Conservation (phyloP, 2,329 filamentous ascomycete species). For the Fusarium setosum region DNA sequence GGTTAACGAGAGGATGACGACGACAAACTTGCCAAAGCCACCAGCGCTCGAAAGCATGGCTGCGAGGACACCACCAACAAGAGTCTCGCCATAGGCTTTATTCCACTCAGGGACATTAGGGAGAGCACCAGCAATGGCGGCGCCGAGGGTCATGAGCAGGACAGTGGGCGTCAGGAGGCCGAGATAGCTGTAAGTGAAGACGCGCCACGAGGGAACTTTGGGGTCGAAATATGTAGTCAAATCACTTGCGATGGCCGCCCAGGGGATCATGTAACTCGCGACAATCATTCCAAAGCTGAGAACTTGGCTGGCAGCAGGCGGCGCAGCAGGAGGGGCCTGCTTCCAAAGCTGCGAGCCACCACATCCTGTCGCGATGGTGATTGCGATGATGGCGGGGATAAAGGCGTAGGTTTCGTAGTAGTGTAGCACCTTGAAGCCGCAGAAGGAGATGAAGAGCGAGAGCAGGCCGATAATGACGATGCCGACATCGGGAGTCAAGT, state of each 20-base stretch:
- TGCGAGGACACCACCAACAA: conserved; percentile 68
- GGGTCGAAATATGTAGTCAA: conserved; percentile 71
- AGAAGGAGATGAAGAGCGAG: conserved; percentile 70
- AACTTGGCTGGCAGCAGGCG: conserved; percentile 58
- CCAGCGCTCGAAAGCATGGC: conserved; percentile 69
- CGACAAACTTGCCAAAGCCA: conserved; percentile 71
- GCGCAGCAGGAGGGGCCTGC: conserved; percentile 55
- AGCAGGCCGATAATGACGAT: conserved; percentile 71
- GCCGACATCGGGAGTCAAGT: conserved; percentile 64
- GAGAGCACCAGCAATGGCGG: conserved; percentile 71
- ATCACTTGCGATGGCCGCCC: conserved; percentile 68
- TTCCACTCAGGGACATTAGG: conserved; percentile 64
- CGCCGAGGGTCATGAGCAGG: conserved; percentile 71
- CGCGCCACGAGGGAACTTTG: conserved; percentile 60
- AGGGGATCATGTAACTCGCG: conserved; percentile 73
- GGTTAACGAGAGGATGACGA: conserved; percentile 67
- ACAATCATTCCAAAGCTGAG: conserved; percentile 70
- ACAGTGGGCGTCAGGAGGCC: conserved; percentile 67
- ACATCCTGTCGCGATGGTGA: conserved; percentile 65
- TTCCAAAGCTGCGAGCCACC: conserved; percentile 61
- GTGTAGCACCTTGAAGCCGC: conserved; percentile 68
- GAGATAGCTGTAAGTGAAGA: conserved; percentile 67
- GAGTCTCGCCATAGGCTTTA: conserved; percentile 63
- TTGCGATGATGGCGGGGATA: conserved; percentile 65
- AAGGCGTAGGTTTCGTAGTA: conserved; percentile 68